These are phyloP conservation scores for Dentipellis fragilis DNA, from an alignment of 768 basidiomycete genomes.

Conservation along the genomic window DNA sequence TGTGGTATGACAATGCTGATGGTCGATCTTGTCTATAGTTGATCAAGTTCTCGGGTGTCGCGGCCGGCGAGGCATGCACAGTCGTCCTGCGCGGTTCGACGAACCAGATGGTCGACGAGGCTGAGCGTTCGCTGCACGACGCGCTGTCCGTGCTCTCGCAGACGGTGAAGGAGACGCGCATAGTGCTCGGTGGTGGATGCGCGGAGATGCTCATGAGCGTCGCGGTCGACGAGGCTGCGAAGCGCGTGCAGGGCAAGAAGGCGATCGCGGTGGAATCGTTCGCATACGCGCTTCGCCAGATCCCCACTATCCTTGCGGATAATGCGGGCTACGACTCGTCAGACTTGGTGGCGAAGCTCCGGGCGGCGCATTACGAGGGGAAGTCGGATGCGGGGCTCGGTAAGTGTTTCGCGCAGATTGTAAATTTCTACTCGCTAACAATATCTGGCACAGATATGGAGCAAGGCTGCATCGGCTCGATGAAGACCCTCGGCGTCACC, in stretches of 20 bases:
- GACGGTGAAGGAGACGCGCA: conserved; percentile 93
- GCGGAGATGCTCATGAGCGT: conserved; percentile 98
- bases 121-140: conserved; percentile 94
- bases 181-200: conserved; percentile 93
- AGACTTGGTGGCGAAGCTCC: conserved; percentile 79
- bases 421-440: not conserved
- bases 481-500: conserved; percentile 81
- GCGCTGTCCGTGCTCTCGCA: conserved; percentile 96
- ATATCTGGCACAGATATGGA: conserved; percentile 64
- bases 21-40: conserved; percentile 41
- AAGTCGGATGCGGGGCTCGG: conserved; percentile 79
- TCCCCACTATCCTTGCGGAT: conserved; percentile 93
- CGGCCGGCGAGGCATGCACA: conserved; percentile 95
- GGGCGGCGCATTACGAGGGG: conserved; percentile 93
- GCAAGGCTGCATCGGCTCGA: conserved; percentile 72
- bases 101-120: conserved; percentile 98
- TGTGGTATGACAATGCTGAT: not conserved
- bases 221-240: conserved; percentile 82
- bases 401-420: conserved; percentile 26
- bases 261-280: conserved; percentile 94
- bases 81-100: conserved; percentile 97
- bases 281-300: conserved; percentile 79
- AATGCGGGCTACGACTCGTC: conserved; percentile 98
- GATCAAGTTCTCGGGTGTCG: conserved; percentile 99
- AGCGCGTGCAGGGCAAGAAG: conserved; percentile 86